Evolutionary conservation across 768 basidiomycete species (phyloP), one percentile per base, ranked within the genome.

Genomic region (Tephrocybe sp.): DNA sequence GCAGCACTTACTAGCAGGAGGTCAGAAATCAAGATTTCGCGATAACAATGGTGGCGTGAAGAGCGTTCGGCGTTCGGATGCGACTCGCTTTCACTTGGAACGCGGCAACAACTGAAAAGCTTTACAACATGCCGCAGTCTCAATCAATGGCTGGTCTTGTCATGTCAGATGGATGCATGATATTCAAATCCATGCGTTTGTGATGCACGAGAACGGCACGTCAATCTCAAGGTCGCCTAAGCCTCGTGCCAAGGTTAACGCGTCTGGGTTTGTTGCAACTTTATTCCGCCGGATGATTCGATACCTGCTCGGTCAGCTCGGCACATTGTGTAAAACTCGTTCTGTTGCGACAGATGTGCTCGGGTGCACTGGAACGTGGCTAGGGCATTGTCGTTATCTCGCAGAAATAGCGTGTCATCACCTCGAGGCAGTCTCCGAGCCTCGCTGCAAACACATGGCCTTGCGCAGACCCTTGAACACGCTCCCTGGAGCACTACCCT

Each of bases 371-470:
- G 18, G 40, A 51, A 51, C 44, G 50, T 39, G 50, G 44, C 21
- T 27, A 32, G 31, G 24, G 35, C 38, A 32, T 40, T 45, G 28
- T 27, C 34, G 27, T 16, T 34, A 40, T 40, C 36, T 25, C 28
- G 12, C 36, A 16, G 26, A 38, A 50, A 27, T 36, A 44, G 34
- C 39, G 42, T 21, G 31, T 18, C 34, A 45, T 45, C 31, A 51
- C 21, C 43, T 32, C 37, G 38, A 40, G 31, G 44, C 40, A 16
- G 24, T 30, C 8, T 51, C 44, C 30, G 30, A 39, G 43, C 50
- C 50, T 51, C 50, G 24, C 21, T 46, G 50, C 18, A 51, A 51
- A 44, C 50, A 15, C 50, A 40, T 51, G 50, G 43, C 38, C 15
- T 4, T 9, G 30, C 31, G 24, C 43, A 51, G 18, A n/a, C 44